phyloP scores from a whole-genome alignment of 352 stramenopile species.

The Globisporangium iwayamae region DNA sequence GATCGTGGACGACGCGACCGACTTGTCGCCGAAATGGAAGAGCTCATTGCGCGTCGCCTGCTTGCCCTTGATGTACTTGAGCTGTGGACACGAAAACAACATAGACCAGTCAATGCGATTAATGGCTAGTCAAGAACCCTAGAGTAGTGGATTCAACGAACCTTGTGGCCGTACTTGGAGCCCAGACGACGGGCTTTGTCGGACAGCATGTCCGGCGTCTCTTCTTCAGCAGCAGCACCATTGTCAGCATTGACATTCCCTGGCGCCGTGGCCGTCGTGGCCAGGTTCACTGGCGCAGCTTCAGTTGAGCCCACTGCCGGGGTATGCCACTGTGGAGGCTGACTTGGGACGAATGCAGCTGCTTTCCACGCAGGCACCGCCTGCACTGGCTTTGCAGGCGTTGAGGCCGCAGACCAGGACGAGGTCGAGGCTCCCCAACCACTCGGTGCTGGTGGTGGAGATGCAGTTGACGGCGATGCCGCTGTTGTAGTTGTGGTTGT shows the following conservation, averaged over 20 bases:
- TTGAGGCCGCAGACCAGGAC: conserved; percentile 23
- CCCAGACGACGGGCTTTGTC: conserved; percentile 66
- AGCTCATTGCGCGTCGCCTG: conserved; percentile 50
- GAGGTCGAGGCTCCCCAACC: conserved; percentile 21
- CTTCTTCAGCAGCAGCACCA: not conserved
- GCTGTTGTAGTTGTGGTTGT: not conserved
- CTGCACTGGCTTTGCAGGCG: not conserved
- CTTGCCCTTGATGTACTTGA: conserved; percentile 78
- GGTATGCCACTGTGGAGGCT: conserved; percentile 15
- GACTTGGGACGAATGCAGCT: conserved; percentile 1
- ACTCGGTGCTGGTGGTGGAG: conserved; percentile 6
- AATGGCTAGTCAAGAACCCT: too few species aligned
- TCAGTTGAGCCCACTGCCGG: not conserved
- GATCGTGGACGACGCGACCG: conserved; percentile 34
- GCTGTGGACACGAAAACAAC: conserved; percentile 15
- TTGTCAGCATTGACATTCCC: not conserved
- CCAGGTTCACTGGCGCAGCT: not conserved
- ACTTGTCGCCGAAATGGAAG: conserved; percentile 51
- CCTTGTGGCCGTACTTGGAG: conserved; percentile 71
- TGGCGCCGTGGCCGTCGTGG: not conserved
- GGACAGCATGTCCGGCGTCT: conserved; percentile 38
- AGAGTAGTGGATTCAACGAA: conserved; percentile 9
- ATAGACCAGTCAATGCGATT: too few species aligned
- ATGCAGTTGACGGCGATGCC: conserved; percentile 5
- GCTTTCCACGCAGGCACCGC: conserved; percentile 19